Evolutionary conservation across 2,329 filamentous ascomycete genomes (phyloP), one percentile per base, ranked within the genome.

Genomic region (Epicoccum nigrum): DNA sequence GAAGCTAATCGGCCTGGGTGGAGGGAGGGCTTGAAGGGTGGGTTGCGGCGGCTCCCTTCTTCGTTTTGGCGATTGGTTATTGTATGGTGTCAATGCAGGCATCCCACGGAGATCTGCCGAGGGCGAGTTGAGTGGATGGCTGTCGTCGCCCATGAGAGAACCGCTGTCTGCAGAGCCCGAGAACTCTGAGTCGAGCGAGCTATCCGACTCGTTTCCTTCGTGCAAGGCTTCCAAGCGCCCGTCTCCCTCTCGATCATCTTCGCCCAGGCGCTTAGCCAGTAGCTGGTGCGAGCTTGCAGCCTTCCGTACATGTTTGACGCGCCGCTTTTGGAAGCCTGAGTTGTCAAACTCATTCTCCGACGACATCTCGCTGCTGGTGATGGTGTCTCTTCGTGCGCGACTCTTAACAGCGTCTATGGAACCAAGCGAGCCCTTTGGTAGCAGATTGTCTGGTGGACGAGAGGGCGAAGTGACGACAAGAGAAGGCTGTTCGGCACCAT

Each of bases 281-380:
- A 83, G 67, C 62, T 80, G 81, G 48, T 77, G 77, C 11, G 63
- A 58, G 63, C 79, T 81, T 19, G 83, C 79, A 7, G 83, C 83
- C 28, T 84, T 81, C 37, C 82, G 80, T 1, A 84, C 79, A 2
- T 82, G 83, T 54, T 87, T 83, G 2, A 48, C 40, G 39, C 84
- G 79, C 52, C 86, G 83, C 59, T 81, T 81, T 57, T 86, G 84
- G 64, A 86, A 88, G 1, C 81, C 81, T 0, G 84, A 82, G 1
- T 84, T 81, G 60, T 90, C 88, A 37, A 89, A 81, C 63, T 93
- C 89, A 62, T 90, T 92, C 56, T 93, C 89, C 0, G 89, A 92
- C 0, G 89, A 92, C 62, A 93, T 84, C 60, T 93, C 89, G 64
- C 88, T 92, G 73, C 88, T 91, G 1, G 89, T 92, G 38, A 89